A percentile compares a stretch with the other conserved stretches of the same genome.
These are phyloP conservation scores for Pugionium cornutum DNA, from an alignment of 345 rosid genomes.

Conservation along the genomic window DNA sequence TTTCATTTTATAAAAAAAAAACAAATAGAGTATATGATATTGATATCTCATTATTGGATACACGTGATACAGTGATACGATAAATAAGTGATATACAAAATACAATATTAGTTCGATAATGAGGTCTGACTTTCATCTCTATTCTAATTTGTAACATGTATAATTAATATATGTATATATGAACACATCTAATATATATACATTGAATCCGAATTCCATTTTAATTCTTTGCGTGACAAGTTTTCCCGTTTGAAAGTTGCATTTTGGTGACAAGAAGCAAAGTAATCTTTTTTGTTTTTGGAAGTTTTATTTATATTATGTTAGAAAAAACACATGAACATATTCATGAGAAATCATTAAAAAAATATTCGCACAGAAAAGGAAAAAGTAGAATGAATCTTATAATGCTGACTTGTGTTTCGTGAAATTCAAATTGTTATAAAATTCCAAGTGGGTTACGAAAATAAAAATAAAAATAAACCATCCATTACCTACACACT, in stretches of 20 bases:
- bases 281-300: neutral
- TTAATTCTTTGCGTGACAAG: neutral
- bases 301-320: neutral
- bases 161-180: neutral
- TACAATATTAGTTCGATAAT: constrained; percentile 15
- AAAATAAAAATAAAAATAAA: constrained; percentile 29
- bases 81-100: constrained; percentile 6
- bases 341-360: constrained; percentile 11
- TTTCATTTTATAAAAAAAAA: neutral
- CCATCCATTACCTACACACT: constrained; percentile 27
- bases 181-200: neutral
- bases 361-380: neutral
- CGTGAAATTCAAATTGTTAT: constrained; percentile 26
- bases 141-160: neutral
- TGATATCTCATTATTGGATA: neutral
- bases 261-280: constrained; percentile 22
- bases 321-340: neutral
- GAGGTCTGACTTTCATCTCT: constrained; percentile 22
- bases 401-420: constrained; percentile 41
- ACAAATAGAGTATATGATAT: neutral
- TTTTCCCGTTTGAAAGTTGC: constrained; percentile 4
- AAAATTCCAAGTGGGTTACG: constrained; percentile 41
- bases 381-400: constrained; percentile 33
- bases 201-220: neutral
- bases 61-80: constrained; percentile 13